Percentiles rank a stretch among this genome's conserved stretches.
phyloP scores from a whole-genome alignment of 768 basidiomycete species.

The Clitopilus hobsonii region DNA sequence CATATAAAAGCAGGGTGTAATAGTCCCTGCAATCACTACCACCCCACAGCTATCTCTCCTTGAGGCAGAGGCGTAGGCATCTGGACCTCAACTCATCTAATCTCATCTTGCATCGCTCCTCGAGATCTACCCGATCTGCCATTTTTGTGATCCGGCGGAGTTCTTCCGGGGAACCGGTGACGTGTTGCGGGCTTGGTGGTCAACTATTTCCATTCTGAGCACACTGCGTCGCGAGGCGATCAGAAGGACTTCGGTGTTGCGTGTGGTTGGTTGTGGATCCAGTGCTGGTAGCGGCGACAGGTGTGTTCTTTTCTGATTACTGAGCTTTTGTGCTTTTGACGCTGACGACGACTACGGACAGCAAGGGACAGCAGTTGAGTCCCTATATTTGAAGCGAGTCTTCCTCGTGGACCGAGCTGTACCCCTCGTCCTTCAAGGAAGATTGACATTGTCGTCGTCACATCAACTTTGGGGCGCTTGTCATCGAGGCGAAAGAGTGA shows the following conservation, averaged over 20 bases:
- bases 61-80: too few species aligned
- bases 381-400: too few species aligned
- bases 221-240: not conserved
- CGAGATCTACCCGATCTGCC: too few species aligned
- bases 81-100: not conserved
- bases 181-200: not conserved
- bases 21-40: not conserved
- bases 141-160: not conserved
- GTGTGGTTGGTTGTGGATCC: constrained; percentile 28
- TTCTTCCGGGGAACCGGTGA: not conserved
- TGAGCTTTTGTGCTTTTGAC: not conserved
- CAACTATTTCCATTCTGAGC: not conserved
- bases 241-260: too few species aligned
- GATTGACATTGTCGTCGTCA: too few species aligned
- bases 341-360: not conserved
- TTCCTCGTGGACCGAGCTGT: too few species aligned
- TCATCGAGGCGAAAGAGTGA: too few species aligned
- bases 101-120: not conserved
- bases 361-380: not conserved
- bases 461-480: too few species aligned
- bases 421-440: too few species aligned
- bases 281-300: constrained; percentile 17
- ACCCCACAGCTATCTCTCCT: too few species aligned
- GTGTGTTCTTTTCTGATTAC: not conserved
- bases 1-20: not conserved